Evolutionary conservation across 129 eudicot species (phyloP).

Genomic region (Flaveria bidentis): DNA sequence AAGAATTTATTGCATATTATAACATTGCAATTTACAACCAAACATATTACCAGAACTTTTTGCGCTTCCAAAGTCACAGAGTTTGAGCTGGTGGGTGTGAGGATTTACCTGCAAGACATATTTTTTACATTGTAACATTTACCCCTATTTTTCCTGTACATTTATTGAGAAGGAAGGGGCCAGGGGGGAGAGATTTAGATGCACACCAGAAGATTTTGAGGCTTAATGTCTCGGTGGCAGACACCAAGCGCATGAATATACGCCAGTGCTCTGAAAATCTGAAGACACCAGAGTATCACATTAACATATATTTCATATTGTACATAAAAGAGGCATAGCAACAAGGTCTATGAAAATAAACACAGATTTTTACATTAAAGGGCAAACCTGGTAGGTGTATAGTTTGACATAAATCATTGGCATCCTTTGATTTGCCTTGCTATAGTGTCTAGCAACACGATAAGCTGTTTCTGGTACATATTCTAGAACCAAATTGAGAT

Average conservation of each 20-base stretch:
- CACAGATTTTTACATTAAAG: background rate
- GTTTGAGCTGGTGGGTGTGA: conserved; percentile 82
- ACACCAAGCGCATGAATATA: conserved; percentile 75
- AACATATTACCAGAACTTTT: conserved; percentile 75
- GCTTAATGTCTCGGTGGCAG: conserved; percentile 87
- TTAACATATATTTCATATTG: background rate
- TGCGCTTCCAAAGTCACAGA: conserved; percentile 90
- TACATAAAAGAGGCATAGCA: conserved; percentile 6
- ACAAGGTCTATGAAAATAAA: background rate
- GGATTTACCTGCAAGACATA: conserved; percentile 67
- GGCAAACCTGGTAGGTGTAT: conserved; percentile 75
- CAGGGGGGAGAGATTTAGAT: background rate
- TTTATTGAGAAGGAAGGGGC: background rate
- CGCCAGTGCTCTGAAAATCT: conserved; percentile 82
- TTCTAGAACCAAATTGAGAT: conserved; percentile 82
- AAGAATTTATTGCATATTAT: background rate
- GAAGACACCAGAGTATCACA: conserved; percentile 21
- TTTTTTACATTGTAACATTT: background rate
- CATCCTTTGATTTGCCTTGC: conserved; percentile 78
- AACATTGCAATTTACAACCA: conserved; percentile 9
- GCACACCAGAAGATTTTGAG: conserved; percentile 77
- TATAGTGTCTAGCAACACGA: conserved; percentile 81
- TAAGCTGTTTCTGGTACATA: conserved; percentile 86
- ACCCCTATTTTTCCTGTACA: background rate
- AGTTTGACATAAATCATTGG: conserved; percentile 82